These are phyloP conservation scores for Candida sphagnicola DNA, from an alignment of 805 yeast genomes.

Conservation along the genomic window DNA sequence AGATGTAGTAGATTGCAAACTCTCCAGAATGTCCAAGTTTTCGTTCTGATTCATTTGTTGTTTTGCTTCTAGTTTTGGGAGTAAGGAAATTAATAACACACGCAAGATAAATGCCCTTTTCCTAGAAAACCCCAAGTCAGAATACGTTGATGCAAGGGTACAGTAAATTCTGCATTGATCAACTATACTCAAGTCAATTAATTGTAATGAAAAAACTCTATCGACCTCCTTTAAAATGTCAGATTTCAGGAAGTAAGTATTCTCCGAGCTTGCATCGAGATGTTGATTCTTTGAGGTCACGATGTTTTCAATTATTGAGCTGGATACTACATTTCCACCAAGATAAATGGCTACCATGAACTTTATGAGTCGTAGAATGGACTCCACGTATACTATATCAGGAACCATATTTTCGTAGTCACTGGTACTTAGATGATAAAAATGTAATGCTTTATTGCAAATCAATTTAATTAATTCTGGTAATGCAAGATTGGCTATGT, in stretches of 20 bases:
- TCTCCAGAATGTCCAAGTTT: slow-evolving; percentile 5
- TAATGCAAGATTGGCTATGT: slow-evolving; percentile 22
- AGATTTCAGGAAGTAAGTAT: slow-evolving; percentile 18
- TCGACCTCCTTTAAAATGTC: slow-evolving; percentile 43
- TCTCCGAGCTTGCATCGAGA: slow-evolving; percentile 1
- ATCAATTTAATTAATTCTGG: slow-evolving; percentile 32
- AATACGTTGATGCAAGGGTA: slow-evolving; percentile 61
- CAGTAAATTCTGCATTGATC: slow-evolving; percentile 64
- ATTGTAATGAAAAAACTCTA: slow-evolving; percentile 31
- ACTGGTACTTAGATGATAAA: slow-evolving; percentile 42
- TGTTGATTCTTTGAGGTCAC: slow-evolving; percentile 1
- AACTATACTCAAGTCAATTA: slow-evolving; percentile 33
- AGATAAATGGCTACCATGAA: slow-evolving; percentile 52
- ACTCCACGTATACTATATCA: slow-evolving; percentile 71
- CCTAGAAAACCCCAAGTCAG: slow-evolving; percentile 55
- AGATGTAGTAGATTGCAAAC: slow-evolving; percentile 4
- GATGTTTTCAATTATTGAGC: slow-evolving; percentile 10
- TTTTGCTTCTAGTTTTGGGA: slow-evolving; percentile 31
- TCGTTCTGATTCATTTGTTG: neutral
- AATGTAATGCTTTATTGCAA: slow-evolving; percentile 22
- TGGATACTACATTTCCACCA: slow-evolving; percentile 40
- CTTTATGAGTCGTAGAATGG: slow-evolving; percentile 58
- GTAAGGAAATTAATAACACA: slow-evolving; percentile 52
- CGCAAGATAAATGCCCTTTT: slow-evolving; percentile 69
- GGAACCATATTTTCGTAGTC: slow-evolving; percentile 77